Percentiles rank a stretch among this genome's conserved stretches.
These are phyloP conservation scores for Nicotiana noctiflora DNA, from an alignment of 257 asterid species.

Conservation along the genomic window DNA sequence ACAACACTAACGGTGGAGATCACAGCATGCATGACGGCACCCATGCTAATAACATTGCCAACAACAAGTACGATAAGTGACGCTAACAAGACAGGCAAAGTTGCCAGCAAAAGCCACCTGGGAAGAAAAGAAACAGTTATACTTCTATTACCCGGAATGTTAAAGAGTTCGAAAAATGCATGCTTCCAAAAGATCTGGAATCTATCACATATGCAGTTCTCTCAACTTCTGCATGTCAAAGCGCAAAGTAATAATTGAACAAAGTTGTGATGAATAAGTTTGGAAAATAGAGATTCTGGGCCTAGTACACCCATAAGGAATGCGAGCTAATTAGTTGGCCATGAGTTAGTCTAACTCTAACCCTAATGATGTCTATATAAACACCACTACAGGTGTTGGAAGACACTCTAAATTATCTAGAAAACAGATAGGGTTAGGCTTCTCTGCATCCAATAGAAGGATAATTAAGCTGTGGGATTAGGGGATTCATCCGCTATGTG, in stretches of 20 bases:
- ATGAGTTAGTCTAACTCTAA: background rate
- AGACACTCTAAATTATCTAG: background rate
- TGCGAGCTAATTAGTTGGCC: background rate
- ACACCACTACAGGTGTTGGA: background rate
- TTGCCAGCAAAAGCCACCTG: constrained; percentile 58
- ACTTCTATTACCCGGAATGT: background rate
- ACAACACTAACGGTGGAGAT: constrained; percentile 79
- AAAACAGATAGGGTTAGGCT: background rate
- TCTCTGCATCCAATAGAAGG: background rate
- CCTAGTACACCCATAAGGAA: background rate
- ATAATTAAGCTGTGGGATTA: background rate
- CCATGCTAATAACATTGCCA: constrained; percentile 51
- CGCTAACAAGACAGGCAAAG: constrained; percentile 59
- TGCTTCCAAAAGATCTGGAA: background rate
- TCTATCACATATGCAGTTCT: background rate
- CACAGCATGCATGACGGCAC: constrained; percentile 47
- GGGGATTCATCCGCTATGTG: background rate
- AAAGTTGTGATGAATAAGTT: background rate
- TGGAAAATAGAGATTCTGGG: background rate
- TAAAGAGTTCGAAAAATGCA: background rate
- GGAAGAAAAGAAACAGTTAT: background rate
- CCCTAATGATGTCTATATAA: background rate
- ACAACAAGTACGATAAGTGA: constrained; percentile 61
- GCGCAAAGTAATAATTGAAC: background rate
- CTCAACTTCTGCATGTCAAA: constrained; percentile 1